Base-by-base conservation (phyloP, 2,329 filamentous ascomycete genomes). In the Neonectria sp. region DNA sequence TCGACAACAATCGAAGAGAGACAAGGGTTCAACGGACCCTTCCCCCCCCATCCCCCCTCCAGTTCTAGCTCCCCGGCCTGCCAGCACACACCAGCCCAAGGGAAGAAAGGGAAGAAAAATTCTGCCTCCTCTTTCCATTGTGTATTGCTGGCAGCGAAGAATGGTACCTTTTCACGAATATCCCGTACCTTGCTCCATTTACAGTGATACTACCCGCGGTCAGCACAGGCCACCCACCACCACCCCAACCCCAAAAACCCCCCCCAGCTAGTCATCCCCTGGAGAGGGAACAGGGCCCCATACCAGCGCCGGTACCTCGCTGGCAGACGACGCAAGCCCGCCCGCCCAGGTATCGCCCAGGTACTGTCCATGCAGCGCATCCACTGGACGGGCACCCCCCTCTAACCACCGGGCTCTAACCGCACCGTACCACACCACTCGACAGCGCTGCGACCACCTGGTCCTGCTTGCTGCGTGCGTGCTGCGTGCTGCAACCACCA, bases 341-440 rank as follows among this genome's bases (percentile, higher is more conserved):
- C 33, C 27, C 31, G 35, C 53, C 29, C 33, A 52, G 33, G 60
- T 49, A 52, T 9, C 48, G 15, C 29, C 11, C 31, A 52, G 49
- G 59, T 67, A 68, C 63, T 25, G 31, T 51, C n/a, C n/a, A 21
- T 45, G 52, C 53, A 52, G 25, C 45, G 59, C 63, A 65, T 56
- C 37, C 37, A 40, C 37, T n/a, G 37, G 15, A 40, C 37, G 37
- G 37, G 37, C 37, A 57, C 58, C 49, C 56, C 45, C 61, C 59
- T 68, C 72, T 71, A 69, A 68, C 65, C 68, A 74, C 70, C 51
- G n/a, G 51, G 51, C 31, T 67, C 57, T 63, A 71, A 68, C 65
- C 71, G 71, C 72, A 68, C 65, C 71, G 71, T 70, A 68, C 65
- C 70, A 74, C 72, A 74, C 72, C 70, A 74, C 72, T 70, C 65